Evolutionary conservation across 352 stramenopile genomes (phyloP), one percentile per base, ranked within the genome.

Genomic region (Thalassiosira exigua): DNA sequence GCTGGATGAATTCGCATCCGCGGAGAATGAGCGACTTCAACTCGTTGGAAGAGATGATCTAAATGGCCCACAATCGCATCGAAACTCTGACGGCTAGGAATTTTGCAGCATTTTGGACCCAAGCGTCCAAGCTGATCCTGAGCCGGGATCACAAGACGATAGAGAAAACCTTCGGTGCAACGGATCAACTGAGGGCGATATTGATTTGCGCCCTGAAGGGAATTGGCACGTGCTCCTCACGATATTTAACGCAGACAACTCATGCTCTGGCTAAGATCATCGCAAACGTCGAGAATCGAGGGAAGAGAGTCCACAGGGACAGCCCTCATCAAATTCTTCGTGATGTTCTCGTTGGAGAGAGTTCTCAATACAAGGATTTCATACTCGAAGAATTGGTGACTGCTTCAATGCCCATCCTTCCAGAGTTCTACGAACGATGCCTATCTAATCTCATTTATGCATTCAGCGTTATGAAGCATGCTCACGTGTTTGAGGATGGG

Each of bases 361-460:
- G 66, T 17, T 67, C 50, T 42, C 32, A 74, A 56, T 54, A 66
- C 11, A 71, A 71, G 32, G 9, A 62, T 24, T 36, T 62, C 30
- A 74, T 74, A 30, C 56, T 74, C 19, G 1, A 21, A 0, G 9
- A 54, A 9, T 48, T 74, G 26, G 65, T 52, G 24, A 19, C 7
- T 3, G 19, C 50, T 21, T 51, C 65, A 1, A 42, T 67, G 36
- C n/a, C 11, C 5, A 54, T 67, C 12, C 21, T 48, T 3, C 9
- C 1, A 4, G 51, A 74, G 24, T 74, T 74, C 50, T 50, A 67
- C 39, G 24, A 26, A 0, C 7, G 65, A 54, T 2, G 7, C 3
- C 22, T 74, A 21, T 66, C 51, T 11, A 74, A 74, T 41, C 27
- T 66, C 3, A 67, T 69, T 17, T 41, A 69, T 7, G 36, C 59